Conservation (phyloP, 164 flowering plant genomes). For the Litsea cubeba region DNA sequence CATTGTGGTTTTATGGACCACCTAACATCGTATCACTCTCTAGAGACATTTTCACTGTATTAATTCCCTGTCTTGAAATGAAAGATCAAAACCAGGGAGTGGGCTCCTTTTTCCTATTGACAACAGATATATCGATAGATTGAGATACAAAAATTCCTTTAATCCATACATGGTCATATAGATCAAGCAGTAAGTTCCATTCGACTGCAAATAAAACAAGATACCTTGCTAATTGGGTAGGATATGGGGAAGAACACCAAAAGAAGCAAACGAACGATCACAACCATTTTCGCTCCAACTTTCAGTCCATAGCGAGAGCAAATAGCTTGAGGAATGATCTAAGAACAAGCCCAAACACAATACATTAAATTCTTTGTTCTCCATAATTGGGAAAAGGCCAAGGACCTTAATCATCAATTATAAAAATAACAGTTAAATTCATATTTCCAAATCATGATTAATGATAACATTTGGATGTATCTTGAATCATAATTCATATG, state of each 20-base stretch:
- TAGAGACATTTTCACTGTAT: no score
- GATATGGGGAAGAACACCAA: constrained; percentile 47
- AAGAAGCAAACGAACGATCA: constrained; percentile 50
- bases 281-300: constrained; percentile 54
- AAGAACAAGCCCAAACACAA: not conserved
- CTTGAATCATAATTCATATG: not conserved
- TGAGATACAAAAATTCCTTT: not conserved
- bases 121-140: not conserved
- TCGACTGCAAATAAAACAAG: not conserved
- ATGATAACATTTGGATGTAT: not conserved
- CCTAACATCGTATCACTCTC: not conserved
- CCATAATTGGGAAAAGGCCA: not conserved
- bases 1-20: not conserved
- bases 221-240: constrained; percentile 74
- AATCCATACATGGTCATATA: not conserved
- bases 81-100: not conserved
- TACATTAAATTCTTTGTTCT: not conserved
- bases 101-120: no score
- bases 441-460: no score
- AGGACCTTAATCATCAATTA: not conserved
- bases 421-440: no score
- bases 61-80: not conserved
- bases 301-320: constrained; percentile 67
- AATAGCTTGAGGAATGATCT: constrained; percentile 76
- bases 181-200: not conserved